Conservation (phyloP, 1,284 basidiomycete genomes). For the Cryptococcus maquisensis region DNA sequence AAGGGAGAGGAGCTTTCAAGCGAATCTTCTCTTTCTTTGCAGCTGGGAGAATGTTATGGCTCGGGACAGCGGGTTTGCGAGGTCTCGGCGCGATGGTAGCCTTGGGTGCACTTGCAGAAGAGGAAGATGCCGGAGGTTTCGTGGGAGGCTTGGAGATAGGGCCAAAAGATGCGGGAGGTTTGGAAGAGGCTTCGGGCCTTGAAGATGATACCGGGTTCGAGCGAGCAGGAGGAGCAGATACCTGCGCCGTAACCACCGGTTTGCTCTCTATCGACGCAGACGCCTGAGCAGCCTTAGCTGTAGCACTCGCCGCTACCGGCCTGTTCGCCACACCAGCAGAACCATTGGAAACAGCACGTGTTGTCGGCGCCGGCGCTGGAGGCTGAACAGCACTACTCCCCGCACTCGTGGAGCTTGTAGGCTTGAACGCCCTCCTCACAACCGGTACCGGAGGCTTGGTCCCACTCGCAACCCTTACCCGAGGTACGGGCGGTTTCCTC, state of each 20-base stretch:
- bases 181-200: no score
- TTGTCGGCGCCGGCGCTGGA: constrained; percentile 9
- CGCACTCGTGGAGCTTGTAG: constrained; percentile 5
- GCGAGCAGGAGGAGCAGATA: no score
- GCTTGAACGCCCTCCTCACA: constrained; percentile 15
- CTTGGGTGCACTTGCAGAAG: background rate
- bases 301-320: constrained; percentile 10
- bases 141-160: background rate
- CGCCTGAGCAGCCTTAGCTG: background rate
- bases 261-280: no score
- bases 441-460: constrained; percentile 1
- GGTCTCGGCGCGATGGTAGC: constrained; percentile 5
- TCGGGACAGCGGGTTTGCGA: constrained; percentile 5
- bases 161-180: background rate
- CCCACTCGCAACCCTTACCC: background rate
- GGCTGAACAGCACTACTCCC: background rate
- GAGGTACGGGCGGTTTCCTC: constrained; percentile 16
- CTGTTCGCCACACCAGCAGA: constrained; percentile 4
- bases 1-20: constrained; percentile 39
- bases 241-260: no score
- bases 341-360: constrained; percentile 1
- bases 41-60: constrained; percentile 23
- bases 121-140: background rate
- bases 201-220: no score
- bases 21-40: constrained; percentile 34